phyloP scores from a whole-genome alignment of 495 filamentous ascomycete species.

The Aspergillus funiculosus region DNA sequence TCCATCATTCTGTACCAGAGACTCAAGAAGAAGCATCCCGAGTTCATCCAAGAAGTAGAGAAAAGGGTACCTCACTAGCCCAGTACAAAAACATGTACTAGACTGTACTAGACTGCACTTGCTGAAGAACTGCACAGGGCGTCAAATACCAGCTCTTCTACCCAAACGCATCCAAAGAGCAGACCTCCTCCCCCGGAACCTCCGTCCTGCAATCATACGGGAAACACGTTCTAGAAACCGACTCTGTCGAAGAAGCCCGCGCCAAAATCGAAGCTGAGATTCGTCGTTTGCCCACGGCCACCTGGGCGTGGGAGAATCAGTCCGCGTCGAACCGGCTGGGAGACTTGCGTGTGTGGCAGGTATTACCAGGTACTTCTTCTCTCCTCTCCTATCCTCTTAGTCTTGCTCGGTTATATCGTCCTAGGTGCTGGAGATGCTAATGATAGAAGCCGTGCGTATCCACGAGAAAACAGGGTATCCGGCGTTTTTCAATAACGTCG shows the following conservation, averaged over 20 bases:
- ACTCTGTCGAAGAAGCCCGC: background rate
- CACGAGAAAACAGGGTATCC: background rate
- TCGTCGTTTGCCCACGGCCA: constrained; percentile 3
- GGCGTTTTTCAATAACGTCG: constrained; percentile 3
- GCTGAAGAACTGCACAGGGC: no score
- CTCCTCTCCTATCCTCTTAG: background rate
- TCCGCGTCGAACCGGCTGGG: background rate
- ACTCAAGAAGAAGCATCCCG: constrained; percentile 1
- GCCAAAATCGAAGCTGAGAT: background rate
- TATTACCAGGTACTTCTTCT: background rate
- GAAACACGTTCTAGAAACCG: background rate
- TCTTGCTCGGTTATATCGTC: background rate
- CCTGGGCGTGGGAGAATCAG: constrained; percentile 2
- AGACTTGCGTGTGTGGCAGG: constrained; percentile 4
- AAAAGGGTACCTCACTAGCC: constrained; percentile 1
- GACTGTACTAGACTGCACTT: no score
- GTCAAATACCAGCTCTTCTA: constrained; percentile 7
- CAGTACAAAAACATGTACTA: no score
- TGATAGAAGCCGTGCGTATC: background rate
- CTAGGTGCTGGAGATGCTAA: background rate
- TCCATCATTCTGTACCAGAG: constrained; percentile 1
- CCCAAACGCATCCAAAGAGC: constrained; percentile 1
- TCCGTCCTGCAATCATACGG: constrained; percentile 1
- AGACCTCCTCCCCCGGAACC: background rate
- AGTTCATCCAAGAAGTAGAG: background rate